A percentile compares a stretch with the other conserved stretches of the same genome.
Conservation (phyloP, 2,329 filamentous ascomycete genomes). For the Epichloe hybrida region DNA sequence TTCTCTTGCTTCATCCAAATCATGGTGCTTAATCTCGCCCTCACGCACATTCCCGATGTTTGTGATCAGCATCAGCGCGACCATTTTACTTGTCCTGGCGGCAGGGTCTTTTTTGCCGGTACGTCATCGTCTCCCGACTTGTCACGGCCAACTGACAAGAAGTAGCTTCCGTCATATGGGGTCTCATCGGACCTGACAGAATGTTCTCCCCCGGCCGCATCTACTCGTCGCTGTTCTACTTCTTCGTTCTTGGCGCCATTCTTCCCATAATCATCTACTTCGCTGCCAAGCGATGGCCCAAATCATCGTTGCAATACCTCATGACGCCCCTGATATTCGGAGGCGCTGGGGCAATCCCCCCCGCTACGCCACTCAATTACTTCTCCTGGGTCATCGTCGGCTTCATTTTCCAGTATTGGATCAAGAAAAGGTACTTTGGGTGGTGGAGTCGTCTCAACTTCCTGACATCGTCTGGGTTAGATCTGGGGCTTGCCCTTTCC, state of each 20-base stretch:
- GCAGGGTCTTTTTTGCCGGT: conserved; percentile 50
- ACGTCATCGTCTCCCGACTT: conserved; percentile 7
- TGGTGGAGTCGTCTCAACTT: conserved; percentile 71
- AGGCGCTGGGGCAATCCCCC: conserved; percentile 43
- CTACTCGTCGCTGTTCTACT: conserved; percentile 45
- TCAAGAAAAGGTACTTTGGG: conserved; percentile 47
- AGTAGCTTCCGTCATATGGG: conserved; percentile 52
- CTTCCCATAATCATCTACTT: conserved; percentile 39
- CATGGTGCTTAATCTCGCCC: conserved; percentile 47
- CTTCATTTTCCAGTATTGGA: conserved; percentile 54
- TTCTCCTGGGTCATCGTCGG: conserved; percentile 62
- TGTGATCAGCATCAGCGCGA: conserved; percentile 44
- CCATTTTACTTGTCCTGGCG: conserved; percentile 50
- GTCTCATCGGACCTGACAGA: conserved; percentile 47
- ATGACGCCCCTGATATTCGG: conserved; percentile 53
- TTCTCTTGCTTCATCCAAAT: conserved; percentile 56
- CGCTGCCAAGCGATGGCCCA: conserved; percentile 34
- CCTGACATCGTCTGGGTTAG: conserved; percentile 54
- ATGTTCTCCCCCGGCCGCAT: conserved; percentile 51
- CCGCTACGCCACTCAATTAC: conserved; percentile 61
- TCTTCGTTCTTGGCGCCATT: conserved; percentile 44
- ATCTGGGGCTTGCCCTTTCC: conserved; percentile 52
- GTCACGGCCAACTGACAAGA: not conserved
- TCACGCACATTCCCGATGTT: conserved; percentile 47
- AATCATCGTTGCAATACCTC: conserved; percentile 35